phyloP scores from a whole-genome alignment of 768 basidiomycete species.

The Neoboletus brunneissimus region DNA sequence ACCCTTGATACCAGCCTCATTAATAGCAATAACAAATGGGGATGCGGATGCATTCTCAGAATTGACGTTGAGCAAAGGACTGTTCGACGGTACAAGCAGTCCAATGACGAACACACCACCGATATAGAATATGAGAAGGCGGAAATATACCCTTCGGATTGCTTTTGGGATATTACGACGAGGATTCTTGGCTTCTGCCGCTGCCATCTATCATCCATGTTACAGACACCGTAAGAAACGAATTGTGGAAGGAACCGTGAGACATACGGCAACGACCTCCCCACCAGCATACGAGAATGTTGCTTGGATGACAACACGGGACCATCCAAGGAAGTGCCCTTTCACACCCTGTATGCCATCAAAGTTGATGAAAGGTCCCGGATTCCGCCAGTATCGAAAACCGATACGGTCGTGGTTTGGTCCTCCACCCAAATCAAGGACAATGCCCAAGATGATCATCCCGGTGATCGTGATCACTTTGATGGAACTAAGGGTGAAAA shows the following conservation, averaged over 20 bases:
- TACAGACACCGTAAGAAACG: neutral
- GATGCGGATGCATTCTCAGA: conserved; percentile 40
- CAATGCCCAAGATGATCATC: conserved; percentile 41
- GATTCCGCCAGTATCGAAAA: conserved; percentile 45
- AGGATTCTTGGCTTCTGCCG: conserved; percentile 48
- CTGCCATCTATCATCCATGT: conserved; percentile 30
- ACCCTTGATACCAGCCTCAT: conserved; percentile 49
- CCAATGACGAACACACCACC: conserved; percentile 42
- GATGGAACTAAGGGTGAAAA: conserved; percentile 38
- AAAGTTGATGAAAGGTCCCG: conserved; percentile 53
- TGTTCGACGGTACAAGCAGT: conserved; percentile 45
- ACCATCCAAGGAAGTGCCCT: conserved; percentile 48
- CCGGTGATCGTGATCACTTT: conserved; percentile 47
- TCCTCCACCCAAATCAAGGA: conserved; percentile 51
- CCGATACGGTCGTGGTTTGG: conserved; percentile 49
- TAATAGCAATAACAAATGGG: conserved; percentile 54
- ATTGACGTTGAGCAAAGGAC: conserved; percentile 36
- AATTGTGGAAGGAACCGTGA: neutral
- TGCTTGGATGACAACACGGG: conserved; percentile 52
- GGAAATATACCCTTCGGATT: conserved; percentile 41
- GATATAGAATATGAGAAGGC: conserved; percentile 34
- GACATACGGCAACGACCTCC: conserved; percentile 40
- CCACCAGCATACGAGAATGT: conserved; percentile 57
- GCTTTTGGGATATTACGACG: conserved; percentile 36
- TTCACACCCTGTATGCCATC: conserved; percentile 36